phyloP scores from a whole-genome alignment of 345 rosid species.

The Mangifera indica region DNA sequence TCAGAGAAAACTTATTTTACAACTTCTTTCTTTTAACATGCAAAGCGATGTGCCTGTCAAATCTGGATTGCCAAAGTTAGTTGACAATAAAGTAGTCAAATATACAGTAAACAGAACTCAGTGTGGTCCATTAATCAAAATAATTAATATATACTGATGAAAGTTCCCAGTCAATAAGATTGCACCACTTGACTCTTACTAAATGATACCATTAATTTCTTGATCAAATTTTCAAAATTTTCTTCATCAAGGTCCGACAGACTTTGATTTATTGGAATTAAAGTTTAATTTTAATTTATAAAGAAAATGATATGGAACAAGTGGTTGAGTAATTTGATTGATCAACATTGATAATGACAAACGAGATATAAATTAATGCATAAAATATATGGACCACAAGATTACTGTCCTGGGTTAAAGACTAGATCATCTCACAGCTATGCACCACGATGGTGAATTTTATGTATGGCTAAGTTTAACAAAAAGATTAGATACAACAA shows the following conservation, averaged over 20 bases:
- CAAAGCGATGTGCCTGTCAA: no score
- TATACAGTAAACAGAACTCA: not conserved
- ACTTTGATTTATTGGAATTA: no score
- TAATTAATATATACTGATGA: not conserved
- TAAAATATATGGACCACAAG: not conserved
- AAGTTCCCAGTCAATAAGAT: not conserved
- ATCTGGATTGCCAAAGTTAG: no score
- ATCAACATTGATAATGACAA: no score
- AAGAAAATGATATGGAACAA: no score
- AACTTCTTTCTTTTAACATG: not conserved
- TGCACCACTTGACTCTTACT: not conserved
- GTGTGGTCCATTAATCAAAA: not conserved
- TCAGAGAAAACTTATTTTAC: not conserved
- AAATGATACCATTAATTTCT: no score
- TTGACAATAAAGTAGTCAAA: no score
- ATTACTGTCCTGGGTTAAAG: not conserved
- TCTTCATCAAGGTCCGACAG: no score
- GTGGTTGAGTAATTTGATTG: no score
- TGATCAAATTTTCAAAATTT: no score
- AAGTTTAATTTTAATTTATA: no score
- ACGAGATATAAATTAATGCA: not conserved
- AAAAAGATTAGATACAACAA: not conserved
- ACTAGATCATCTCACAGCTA: not conserved
- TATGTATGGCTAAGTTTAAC: conserved; percentile 2
- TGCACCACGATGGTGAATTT: not conserved